Evolutionary conservation across 805 yeast genomes (phyloP).

Genomic region (Zygosaccharomyces gambellarensis): DNA sequence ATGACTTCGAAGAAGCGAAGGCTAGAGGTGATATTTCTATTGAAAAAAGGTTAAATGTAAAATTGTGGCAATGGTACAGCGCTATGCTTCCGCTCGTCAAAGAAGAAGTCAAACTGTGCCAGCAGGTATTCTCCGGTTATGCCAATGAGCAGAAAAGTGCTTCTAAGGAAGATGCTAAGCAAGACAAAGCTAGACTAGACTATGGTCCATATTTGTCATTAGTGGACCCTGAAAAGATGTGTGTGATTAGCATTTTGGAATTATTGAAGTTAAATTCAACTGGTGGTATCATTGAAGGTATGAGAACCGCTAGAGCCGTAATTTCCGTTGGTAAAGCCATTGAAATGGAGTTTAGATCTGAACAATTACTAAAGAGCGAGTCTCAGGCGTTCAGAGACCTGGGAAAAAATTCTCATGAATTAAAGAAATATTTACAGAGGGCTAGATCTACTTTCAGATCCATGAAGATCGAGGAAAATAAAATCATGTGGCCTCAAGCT

Average conservation of each 20-base stretch:
- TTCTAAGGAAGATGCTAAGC: slow-evolving; percentile 15
- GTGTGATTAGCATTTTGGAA: slow-evolving; percentile 81
- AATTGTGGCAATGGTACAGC: slow-evolving; percentile 79
- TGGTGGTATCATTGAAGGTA: slow-evolving; percentile 72
- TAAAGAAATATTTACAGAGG: slow-evolving; percentile 39
- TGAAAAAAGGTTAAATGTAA: slow-evolving; percentile 60
- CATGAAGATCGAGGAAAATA: slow-evolving; percentile 35
- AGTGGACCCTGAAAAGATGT: slow-evolving; percentile 74
- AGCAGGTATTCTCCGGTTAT: slow-evolving; percentile 35
- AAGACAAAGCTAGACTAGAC: slow-evolving; percentile 40
- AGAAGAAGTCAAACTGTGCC: slow-evolving; percentile 58
- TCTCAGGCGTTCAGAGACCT: slow-evolving; percentile 50
- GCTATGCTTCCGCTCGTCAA: slow-evolving; percentile 66
- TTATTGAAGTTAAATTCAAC: slow-evolving; percentile 67
- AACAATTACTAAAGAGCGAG: slow-evolving; percentile 55
- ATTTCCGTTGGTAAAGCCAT: slow-evolving; percentile 76
- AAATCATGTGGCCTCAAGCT: slow-evolving; percentile 50
- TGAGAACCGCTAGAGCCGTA: slow-evolving; percentile 79
- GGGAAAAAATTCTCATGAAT: slow-evolving; percentile 43
- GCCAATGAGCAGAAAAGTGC: slow-evolving; percentile 1
- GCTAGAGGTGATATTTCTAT: slow-evolving; percentile 53
- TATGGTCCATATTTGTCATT: slow-evolving; percentile 75
- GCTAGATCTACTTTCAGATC: slow-evolving; percentile 37
- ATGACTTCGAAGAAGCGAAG: slow-evolving; percentile 63
- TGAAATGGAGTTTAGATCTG: slow-evolving; percentile 78